These are phyloP conservation scores for Epichloe elymi DNA, from an alignment of 2,329 filamentous ascomycete species.

Conservation along the genomic window DNA sequence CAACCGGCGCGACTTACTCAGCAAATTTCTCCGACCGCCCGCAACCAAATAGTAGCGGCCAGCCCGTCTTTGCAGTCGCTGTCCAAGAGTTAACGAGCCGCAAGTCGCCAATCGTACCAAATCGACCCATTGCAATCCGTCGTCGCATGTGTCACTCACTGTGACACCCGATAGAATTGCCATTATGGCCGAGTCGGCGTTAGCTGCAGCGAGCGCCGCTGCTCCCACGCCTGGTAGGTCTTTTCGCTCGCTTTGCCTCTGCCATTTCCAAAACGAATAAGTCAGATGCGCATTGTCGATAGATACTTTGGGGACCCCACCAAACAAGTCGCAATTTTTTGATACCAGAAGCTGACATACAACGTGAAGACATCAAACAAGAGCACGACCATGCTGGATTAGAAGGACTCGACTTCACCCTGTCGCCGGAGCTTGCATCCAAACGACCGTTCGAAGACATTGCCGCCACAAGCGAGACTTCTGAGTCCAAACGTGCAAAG, in stretches of 20 bases:
- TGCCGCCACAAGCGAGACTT: conserved; percentile 15
- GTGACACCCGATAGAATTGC: conserved; percentile 17
- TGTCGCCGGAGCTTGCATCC: conserved; percentile 22
- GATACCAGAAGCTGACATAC: background rate
- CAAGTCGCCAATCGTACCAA: background rate
- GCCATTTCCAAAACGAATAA: background rate
- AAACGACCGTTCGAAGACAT: conserved; percentile 24
- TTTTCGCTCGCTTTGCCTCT: background rate
- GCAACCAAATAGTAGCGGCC: conserved; percentile 15
- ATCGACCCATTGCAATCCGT: conserved; percentile 1
- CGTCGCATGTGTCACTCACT: conserved; percentile 11
- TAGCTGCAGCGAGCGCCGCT: conserved; percentile 21
- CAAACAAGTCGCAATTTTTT: no score
- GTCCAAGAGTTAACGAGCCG: conserved; percentile 5
- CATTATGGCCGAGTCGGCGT: conserved; percentile 29
- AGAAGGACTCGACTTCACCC: conserved; percentile 21
- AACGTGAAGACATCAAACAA: conserved; percentile 23
- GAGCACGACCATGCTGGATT: conserved; percentile 19
- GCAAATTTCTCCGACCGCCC: conserved; percentile 28
- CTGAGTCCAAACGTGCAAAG: conserved; percentile 23
- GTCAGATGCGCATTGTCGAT: background rate
- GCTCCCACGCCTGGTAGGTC: conserved; percentile 24
- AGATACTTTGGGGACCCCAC: background rate
- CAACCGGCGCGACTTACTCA: conserved; percentile 24
- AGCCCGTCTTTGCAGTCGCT: conserved; percentile 7